Base-by-base conservation (phyloP, 208 protist genomes). In the Naegleria fowleri region DNA sequence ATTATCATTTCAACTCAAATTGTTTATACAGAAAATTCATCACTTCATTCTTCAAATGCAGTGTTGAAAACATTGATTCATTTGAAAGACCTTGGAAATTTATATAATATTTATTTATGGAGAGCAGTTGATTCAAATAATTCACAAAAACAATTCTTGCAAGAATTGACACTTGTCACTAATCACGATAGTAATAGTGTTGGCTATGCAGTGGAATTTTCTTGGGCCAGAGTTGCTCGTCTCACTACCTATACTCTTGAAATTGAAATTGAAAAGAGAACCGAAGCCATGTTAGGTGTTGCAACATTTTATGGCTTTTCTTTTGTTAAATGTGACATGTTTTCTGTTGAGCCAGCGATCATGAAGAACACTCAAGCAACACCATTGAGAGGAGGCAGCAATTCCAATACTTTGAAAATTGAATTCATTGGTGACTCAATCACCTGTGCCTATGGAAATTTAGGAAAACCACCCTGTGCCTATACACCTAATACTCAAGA, bases 381-480 rank as follows among this genome's bases (percentile, higher is more conserved):
- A n/a, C n/a, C n/a, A n/a, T n/a, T n/a, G n/a, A n/a, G n/a, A n/a
- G n/a, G n/a, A n/a, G 15, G 3, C 9, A 86, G 22, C 4, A 48
- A 5, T 6, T 3, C 6, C 6, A 76, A 76, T 36, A 2, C 19
- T 36, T 36, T 79, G 16, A 79, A 79, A 33, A 90, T 90, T 90
- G 51, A 76, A 51, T 90, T 90, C 41, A n/a, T 90, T 41, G 88
- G 88, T 39, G 88, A 90, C 55, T 90, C 88, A 36, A 43, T 90
- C 5, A 90, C 22, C 15, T 90, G 88, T 86, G 88, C 19, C 4
- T 67, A 90, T 58, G 88, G 88, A 59, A 90, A 90, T 40, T n/a
- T 43, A 55, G 88, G 88, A 39, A 76, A 76, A 38, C 36, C 52
- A 19, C 88, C 88, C 6, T 90, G 88, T 76, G 25, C 5, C 0